Evolutionary conservation across 345 rosid species (phyloP).

Genomic region (Lepidium aucheri): DNA sequence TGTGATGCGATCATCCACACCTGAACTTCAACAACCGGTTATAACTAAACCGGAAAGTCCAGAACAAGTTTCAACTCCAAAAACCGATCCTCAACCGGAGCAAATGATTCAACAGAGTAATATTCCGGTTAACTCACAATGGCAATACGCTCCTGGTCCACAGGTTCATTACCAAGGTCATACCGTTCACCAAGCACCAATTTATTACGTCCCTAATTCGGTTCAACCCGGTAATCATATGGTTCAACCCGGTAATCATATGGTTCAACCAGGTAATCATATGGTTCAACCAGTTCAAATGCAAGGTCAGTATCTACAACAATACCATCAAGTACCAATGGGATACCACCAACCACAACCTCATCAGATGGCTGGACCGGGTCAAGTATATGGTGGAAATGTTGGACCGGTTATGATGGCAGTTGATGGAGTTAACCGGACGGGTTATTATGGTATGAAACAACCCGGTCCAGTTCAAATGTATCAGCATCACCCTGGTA

Average conservation of each 20-base stretch:
- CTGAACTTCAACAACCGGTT: conserved; percentile 67
- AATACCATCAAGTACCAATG: conserved; percentile 53
- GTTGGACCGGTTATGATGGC: conserved; percentile 36
- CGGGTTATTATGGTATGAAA: conserved; percentile 55
- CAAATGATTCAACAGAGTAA: conserved; percentile 32
- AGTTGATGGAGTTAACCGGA: conserved; percentile 49
- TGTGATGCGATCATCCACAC: conserved; percentile 37
- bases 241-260: conserved; percentile 32
- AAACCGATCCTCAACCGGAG: conserved; percentile 26
- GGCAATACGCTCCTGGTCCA: conserved; percentile 44
- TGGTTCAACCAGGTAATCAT: conserved; percentile 38
- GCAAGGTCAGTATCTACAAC: conserved; percentile 45
- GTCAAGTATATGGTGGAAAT: conserved; percentile 53
- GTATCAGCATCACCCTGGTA: conserved; percentile 39
- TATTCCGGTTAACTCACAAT: conserved; percentile 41
- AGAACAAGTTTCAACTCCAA: conserved; percentile 20
- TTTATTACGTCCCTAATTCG: conserved; percentile 54
- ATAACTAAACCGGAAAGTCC: conserved; percentile 55
- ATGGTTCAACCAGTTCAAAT: conserved; percentile 46
- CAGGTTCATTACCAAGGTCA: conserved; percentile 43
- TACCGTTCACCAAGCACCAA: conserved; percentile 35
- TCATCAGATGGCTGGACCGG: conserved; percentile 38
- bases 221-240: conserved; percentile 42
- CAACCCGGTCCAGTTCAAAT: conserved; percentile 41
- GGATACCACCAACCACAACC: conserved; percentile 50